Evolutionary conservation across 2,329 filamentous ascomycete genomes (phyloP), one percentile per base, ranked within the genome.

Genomic region (Fusarium chlamydosporum): DNA sequence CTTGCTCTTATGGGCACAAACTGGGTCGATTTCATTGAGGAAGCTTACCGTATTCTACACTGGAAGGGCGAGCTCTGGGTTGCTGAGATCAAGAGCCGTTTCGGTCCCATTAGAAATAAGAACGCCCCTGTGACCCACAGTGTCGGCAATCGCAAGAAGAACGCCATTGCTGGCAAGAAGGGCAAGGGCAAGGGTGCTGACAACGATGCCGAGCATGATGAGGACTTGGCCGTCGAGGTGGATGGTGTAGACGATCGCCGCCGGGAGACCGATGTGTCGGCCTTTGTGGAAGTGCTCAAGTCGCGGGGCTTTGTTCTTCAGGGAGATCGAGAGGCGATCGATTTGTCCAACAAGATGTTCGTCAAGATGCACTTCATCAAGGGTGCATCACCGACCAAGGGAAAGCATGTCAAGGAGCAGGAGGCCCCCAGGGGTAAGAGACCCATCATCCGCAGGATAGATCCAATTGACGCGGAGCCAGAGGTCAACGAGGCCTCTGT

Each of bases 1-100:
- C 86, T 99, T 33, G 96, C 95, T 50, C 88, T 99, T 61, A 99
- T 99, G 96, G 96, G 96, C 76, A 99, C 96, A 56, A 99, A 99
- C 82, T 99, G 96, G 95, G 87, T 97, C 54, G 90, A 93, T 73
- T 98, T 99, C 78, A 88, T 99, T 74, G 96, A 98, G 81, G 96
- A 99, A 82, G 95, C 95, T 15, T 97, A 93, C 83, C 90, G 96
- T 55, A 86, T 98, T 52, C 86, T 99, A 65, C 91, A 93, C 76
- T 94, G 94, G 87, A 95, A 96, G 76, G 96, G 96, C 71, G 96
- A 99, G 83, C 89, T 97, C 55, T 99, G 96, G 96, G 88, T 99
- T 52, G 92, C 93, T 47, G 96, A 99, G 82, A 97, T 99, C 81
- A 98, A 98, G 83, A 93, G 89, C 69, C 91, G 96, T 33, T 98